Evolutionary conservation across 768 basidiomycete species (phyloP).

Genomic region (Epithele typhae): DNA sequence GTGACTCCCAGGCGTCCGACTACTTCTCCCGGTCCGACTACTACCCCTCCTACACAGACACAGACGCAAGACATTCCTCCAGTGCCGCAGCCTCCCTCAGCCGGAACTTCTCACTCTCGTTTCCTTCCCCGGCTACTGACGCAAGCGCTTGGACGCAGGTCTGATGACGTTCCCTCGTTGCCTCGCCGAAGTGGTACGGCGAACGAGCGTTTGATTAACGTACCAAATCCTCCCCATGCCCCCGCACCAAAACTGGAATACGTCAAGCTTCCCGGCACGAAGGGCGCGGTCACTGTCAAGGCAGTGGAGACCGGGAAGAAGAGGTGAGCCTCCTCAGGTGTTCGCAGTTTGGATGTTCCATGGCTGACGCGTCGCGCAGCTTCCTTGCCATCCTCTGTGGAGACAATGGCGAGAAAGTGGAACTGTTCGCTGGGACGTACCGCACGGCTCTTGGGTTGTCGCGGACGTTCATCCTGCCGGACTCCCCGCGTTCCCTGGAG

Average conservation of each 20-base stretch:
- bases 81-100: conserved; percentile 28
- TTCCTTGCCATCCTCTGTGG: conserved; percentile 93
- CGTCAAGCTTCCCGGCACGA: conserved; percentile 89
- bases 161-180: conserved; percentile 47
- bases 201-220: conserved; percentile 20
- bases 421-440: conserved; percentile 89
- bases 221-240: conserved; percentile 40
- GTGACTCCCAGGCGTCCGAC: conserved; percentile 26
- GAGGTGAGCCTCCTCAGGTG: conserved; percentile 48
- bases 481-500: conserved; percentile 84
- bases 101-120: conserved; percentile 41
- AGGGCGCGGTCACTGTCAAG: conserved; percentile 77
- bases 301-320: conserved; percentile 88
- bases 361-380: conserved; percentile 32
- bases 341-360: background rate
- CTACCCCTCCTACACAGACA: conserved; percentile 8
- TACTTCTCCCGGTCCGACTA: conserved; percentile 26
- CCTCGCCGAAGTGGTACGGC: conserved; percentile 40
- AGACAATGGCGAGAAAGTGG: conserved; percentile 89
- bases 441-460: conserved; percentile 86
- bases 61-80: background rate
- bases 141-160: conserved; percentile 58
- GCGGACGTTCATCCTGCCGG: conserved; percentile 90
- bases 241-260: conserved; percentile 87
- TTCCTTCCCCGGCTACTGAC: conserved; percentile 71